Evolutionary conservation across 805 yeast genomes (phyloP).

Genomic region (Metschnikowia matae): DNA sequence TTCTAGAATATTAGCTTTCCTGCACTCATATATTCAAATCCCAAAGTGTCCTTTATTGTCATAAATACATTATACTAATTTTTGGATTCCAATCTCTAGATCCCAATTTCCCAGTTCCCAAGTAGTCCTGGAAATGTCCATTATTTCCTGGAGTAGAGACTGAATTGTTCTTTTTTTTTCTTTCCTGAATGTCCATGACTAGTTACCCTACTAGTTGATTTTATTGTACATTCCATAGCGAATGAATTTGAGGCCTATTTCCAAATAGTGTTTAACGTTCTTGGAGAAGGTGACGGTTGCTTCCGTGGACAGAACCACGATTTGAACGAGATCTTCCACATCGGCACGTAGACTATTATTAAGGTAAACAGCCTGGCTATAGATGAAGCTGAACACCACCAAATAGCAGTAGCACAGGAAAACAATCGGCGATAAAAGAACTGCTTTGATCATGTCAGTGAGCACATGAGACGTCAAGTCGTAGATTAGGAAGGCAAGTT

Average conservation of each 20-base stretch:
- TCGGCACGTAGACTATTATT: conserved; percentile 14
- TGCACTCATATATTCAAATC: too few relatives aligned
- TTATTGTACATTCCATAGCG: conserved; percentile 24
- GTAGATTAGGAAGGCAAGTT: too few relatives aligned
- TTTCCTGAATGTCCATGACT: too few relatives aligned
- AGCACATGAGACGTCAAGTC: background rate
- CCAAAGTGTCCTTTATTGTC: too few relatives aligned
- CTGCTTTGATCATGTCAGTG: background rate
- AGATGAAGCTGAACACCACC: conserved; percentile 3
- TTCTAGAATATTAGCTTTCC: too few relatives aligned
- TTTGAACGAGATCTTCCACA: conserved; percentile 12
- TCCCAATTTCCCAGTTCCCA: too few relatives aligned
- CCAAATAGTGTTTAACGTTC: conserved; percentile 17
- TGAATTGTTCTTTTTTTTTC: too few relatives aligned
- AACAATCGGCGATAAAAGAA: conserved; percentile 1
- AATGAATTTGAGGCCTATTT: conserved; percentile 17
- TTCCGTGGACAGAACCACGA: conserved; percentile 15
- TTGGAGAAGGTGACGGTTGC: conserved; percentile 16
- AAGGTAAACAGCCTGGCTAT: conserved; percentile 3
- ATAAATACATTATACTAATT: too few relatives aligned
- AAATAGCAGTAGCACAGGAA: conserved; percentile 7
- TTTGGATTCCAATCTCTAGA: too few relatives aligned
- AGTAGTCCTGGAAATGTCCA: too few relatives aligned
- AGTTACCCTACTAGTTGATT: conserved; percentile 15
- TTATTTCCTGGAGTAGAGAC: too few relatives aligned